Evolutionary conservation across 495 filamentous ascomycete species (phyloP), one percentile per base, ranked within the genome.

Genomic region (Xylaria sp.): DNA sequence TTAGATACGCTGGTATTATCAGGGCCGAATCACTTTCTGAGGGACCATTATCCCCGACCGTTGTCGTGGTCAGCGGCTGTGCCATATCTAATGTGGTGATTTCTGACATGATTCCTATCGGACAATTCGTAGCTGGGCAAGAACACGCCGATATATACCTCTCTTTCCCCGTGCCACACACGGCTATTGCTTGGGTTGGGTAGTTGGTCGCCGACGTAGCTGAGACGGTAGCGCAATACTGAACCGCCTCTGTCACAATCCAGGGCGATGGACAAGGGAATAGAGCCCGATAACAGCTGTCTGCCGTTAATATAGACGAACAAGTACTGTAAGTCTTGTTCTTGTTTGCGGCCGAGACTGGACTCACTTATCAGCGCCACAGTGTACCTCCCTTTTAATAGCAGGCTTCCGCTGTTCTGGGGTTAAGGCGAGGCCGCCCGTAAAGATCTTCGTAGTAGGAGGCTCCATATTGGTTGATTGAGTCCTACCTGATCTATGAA

Each of bases 51-150:
- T 62, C 59, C 21, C 17, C 59, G 14, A 14, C 17, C 11, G 5
- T 62, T 7, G 33, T 29, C 37, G 37, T 62, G 19, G 5, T 5
- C 17, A 46, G 41, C 19, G 21, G 43, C 33, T 31, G 58, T 40
- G 9, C 19, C 19, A 35, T 61, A 40, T n/a, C 33, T 5, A n/a
- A 19, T 44, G 59, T 43, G 3, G 59, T 62, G 21, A 12, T 3
- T 14, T 44, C 37, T 1, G n/a, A 26, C 37, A 37, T 43, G 12
- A 15, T 29, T 12, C 41, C 61, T 46, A 44, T 11, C 5, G 40
- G 40, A 33, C 61, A 63, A 29, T 63, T 48, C 26, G 61, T 63
- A 33, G 61, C 61, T 19, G 37, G 61, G 15, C 61, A 63, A 63
- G 61, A 63, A 46, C 61, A 63, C 17, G 37, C 37, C 17, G 40